phyloP scores from a whole-genome alignment of 176 grass and related monocot species.

The Sorghum bicolor region Sorghum_bicolor_NCBIv3 NC_012878.2:6763001-6763500 shows the following conservation, averaged over 20 bases:
- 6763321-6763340: not conserved
- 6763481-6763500: not conserved
- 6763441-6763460: slow-evolving; percentile 36
- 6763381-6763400: slow-evolving; percentile 15
- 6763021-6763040: slow-evolving; percentile 39
- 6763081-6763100: slow-evolving; percentile 41
- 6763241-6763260: too few relatives aligned
- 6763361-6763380: slow-evolving; percentile 12
- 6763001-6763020: slow-evolving; percentile 36
- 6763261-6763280: too few relatives aligned
- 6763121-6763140: slow-evolving; percentile 11
- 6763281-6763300: too few relatives aligned
- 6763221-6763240: too few relatives aligned
- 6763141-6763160: too few relatives aligned
- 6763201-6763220: too few relatives aligned
- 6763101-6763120: slow-evolving; percentile 45
- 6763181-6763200: too few relatives aligned
- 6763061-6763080: slow-evolving; percentile 33
- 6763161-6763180: too few relatives aligned
- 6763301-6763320: too few relatives aligned
- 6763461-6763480: slow-evolving; percentile 30
- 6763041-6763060: slow-evolving; percentile 48
- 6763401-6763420: slow-evolving; percentile 19
- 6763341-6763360: slow-evolving; percentile 13
- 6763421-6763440: slow-evolving; percentile 28